These are phyloP conservation scores for Jasminum sambac DNA, from an alignment of 257 asterid species.

Conservation along the genomic window DNA sequence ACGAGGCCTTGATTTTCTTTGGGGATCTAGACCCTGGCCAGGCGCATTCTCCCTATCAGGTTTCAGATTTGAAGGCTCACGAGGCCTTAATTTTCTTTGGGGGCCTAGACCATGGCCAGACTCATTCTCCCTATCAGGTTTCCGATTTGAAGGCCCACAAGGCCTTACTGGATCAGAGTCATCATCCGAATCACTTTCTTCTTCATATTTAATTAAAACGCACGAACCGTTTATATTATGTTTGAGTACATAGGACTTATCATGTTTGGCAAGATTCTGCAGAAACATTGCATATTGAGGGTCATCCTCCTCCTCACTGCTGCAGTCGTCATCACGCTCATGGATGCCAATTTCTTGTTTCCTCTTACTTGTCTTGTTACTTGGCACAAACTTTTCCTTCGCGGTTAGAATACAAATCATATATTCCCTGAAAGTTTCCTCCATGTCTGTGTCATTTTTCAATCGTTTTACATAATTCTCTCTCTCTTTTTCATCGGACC, in stretches of 20 bases:
- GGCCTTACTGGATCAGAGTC: background rate
- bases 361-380: background rate
- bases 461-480: background rate
- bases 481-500: background rate
- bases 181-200: constrained; percentile 15
- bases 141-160: background rate
- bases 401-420: background rate
- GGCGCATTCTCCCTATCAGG: background rate
- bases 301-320: constrained; percentile 18
- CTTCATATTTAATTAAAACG: constrained; percentile 19
- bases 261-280: constrained; percentile 12
- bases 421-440: background rate
- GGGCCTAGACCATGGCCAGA: background rate
- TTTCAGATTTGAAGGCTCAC: background rate
- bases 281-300: constrained; percentile 26
- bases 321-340: background rate
- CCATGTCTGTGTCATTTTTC: background rate
- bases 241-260: constrained; percentile 23
- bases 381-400: background rate
- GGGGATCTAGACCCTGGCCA: background rate
- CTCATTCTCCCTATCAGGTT: too few species aligned
- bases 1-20: too few species aligned
- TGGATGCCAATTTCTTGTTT: background rate
- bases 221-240: constrained; percentile 18
- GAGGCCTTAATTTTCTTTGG: background rate